These are phyloP conservation scores for Haplographium delicatum DNA, from an alignment of 495 filamentous ascomycete genomes.

Conservation along the genomic window DNA sequence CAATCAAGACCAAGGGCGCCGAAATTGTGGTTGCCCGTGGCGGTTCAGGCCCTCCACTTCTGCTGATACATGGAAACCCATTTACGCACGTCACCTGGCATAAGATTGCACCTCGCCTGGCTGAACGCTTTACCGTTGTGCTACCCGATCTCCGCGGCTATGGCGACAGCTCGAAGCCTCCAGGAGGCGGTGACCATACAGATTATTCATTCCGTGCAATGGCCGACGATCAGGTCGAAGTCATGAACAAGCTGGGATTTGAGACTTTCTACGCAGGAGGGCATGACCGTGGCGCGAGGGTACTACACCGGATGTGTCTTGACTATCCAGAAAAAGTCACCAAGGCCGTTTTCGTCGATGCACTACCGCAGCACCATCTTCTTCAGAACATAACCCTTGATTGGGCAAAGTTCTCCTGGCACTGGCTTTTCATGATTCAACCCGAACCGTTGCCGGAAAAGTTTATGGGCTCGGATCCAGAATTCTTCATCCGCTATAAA, in stretches of 20 bases:
- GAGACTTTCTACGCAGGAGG: constrained; percentile 26
- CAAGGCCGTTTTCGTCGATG: constrained; percentile 35
- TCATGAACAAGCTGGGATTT: constrained; percentile 29
- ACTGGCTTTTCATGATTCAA: constrained; percentile 41
- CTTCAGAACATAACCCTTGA: constrained; percentile 25
- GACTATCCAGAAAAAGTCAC: constrained; percentile 28
- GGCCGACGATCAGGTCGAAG: constrained; percentile 31
- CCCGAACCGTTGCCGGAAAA: constrained; percentile 30
- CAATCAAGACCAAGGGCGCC: no score
- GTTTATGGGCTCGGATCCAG: constrained; percentile 24
- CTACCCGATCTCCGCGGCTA: constrained; percentile 37
- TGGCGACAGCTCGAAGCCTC: constrained; percentile 34
- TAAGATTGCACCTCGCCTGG: constrained; percentile 25
- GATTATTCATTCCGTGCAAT: constrained; percentile 32
- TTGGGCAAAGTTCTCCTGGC: constrained; percentile 35
- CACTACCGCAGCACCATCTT: constrained; percentile 34
- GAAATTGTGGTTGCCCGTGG: no score
- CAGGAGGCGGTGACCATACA: constrained; percentile 8
- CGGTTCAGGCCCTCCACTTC: constrained; percentile 30
- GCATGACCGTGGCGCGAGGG: constrained; percentile 37
- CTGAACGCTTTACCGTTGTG: constrained; percentile 30
- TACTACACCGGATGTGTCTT: constrained; percentile 32
- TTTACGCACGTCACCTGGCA: constrained; percentile 38
- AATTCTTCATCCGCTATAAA: constrained; percentile 21
- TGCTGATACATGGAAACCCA: constrained; percentile 35